These are phyloP conservation scores for Globisporangium sylvaticum DNA, from an alignment of 352 stramenopile genomes.

Conservation along the genomic window DNA sequence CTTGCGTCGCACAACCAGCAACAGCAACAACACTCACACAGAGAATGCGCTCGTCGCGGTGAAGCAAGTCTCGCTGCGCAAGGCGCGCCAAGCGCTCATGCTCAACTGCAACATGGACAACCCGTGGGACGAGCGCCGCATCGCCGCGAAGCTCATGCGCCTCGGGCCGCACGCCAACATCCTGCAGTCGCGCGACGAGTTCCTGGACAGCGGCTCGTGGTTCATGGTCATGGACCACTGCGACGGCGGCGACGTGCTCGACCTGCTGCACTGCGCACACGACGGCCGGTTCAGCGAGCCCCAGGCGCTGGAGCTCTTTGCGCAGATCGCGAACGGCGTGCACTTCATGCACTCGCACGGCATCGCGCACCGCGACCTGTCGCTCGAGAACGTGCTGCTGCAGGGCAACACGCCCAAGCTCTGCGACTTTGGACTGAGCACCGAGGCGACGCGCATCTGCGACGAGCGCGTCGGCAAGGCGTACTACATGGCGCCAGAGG, in stretches of 20 bases:
- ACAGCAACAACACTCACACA: conserved; percentile 18
- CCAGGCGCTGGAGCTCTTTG: conserved; percentile 24
- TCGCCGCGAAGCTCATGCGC: conserved; percentile 20
- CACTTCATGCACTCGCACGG: conserved; percentile 33
- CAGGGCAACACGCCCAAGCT: conserved; percentile 34
- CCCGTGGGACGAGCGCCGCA: conserved; percentile 33
- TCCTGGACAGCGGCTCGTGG: conserved; percentile 43
- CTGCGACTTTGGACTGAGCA: conserved; percentile 53
- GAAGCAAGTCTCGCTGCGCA: conserved; percentile 38
- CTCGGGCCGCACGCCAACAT: conserved; percentile 36
- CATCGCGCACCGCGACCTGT: conserved; percentile 53
- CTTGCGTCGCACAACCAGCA: conserved; percentile 3
- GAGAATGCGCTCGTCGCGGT: conserved; percentile 29
- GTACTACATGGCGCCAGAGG: conserved; percentile 62
- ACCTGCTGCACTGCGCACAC: conserved; percentile 21
- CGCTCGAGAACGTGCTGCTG: conserved; percentile 51
- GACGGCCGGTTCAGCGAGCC: conserved; percentile 22
- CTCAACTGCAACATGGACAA: conserved; percentile 36
- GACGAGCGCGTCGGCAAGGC: conserved; percentile 31
- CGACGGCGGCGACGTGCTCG: conserved; percentile 40
- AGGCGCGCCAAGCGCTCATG: conserved; percentile 23
- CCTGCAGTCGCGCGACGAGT: conserved; percentile 35
- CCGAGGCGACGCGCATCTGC: conserved; percentile 17
- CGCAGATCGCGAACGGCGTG: conserved; percentile 30
- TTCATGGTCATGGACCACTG: conserved; percentile 57